phyloP scores from a whole-genome alignment of 148 eudicot species.

The Camellia lanceoleosa region DNA sequence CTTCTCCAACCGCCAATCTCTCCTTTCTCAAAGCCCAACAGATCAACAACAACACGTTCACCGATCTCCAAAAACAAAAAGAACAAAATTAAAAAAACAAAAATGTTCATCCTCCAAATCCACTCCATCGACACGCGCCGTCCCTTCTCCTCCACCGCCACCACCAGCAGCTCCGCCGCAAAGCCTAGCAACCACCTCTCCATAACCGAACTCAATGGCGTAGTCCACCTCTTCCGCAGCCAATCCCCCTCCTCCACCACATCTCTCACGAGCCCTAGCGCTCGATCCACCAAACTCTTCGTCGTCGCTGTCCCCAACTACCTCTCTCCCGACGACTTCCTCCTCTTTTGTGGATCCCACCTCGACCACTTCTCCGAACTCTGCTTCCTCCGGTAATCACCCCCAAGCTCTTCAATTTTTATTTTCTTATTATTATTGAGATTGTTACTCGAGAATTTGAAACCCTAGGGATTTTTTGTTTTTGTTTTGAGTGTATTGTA shows the following conservation, averaged over 20 bases:
- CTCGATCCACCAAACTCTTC: conserved; percentile 50
- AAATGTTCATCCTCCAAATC: conserved; percentile 63
- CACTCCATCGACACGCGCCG: conserved; percentile 66
- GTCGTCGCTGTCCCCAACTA: conserved; percentile 87
- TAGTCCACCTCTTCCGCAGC: conserved; percentile 67
- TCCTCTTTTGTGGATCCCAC: conserved; percentile 56
- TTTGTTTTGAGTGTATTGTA: conserved; percentile 24
- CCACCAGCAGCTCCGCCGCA: conserved; percentile 27
- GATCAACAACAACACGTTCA: no score
- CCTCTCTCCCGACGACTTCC: conserved; percentile 63
- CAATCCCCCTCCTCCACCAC: conserved; percentile 29
- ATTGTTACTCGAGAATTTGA: neutral
- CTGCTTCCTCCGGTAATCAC: conserved; percentile 55
- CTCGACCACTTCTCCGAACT: conserved; percentile 43
- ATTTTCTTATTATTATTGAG: conserved; percentile 3
- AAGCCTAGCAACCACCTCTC: conserved; percentile 27
- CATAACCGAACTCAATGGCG: conserved; percentile 58
- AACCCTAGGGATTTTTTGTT: neutral
- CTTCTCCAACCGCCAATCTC: no score
- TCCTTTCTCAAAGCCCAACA: neutral
- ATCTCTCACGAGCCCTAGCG: conserved; percentile 30
- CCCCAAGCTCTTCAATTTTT: neutral
- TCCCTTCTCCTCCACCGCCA: conserved; percentile 30
- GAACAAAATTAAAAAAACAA: neutral
- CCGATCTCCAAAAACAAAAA: neutral